Evolutionary conservation across 768 basidiomycete genomes (phyloP).

Genomic region (Gymnopilus junonius): DNA sequence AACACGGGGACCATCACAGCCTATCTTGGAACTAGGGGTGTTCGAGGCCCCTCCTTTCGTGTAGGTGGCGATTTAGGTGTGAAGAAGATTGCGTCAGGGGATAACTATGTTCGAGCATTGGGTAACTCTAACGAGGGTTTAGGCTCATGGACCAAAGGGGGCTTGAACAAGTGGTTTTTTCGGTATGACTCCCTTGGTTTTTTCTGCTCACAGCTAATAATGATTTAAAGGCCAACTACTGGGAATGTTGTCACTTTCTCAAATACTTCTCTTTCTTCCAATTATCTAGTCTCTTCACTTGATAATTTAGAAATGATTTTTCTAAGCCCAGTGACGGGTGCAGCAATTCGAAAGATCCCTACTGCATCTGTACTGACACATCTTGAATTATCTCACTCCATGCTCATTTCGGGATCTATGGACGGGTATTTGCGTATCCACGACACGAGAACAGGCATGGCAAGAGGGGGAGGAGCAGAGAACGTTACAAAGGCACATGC

Average conservation of each 20-base stretch:
- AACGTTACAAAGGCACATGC: constrained; percentile 76
- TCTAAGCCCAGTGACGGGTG: constrained; percentile 77
- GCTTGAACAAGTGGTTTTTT: constrained; percentile 82
- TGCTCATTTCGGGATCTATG: constrained; percentile 67
- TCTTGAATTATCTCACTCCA: constrained; percentile 66
- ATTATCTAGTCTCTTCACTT: constrained; percentile 63
- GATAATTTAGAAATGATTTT: constrained; percentile 64
- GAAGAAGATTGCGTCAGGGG: constrained; percentile 76
- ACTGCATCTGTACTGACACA: constrained; percentile 66
- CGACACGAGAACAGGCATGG: constrained; percentile 66
- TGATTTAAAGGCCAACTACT: constrained; percentile 28
- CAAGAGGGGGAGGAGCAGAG: constrained; percentile 50
- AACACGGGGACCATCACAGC: constrained; percentile 72
- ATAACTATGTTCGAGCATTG: constrained; percentile 75
- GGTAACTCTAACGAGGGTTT: constrained; percentile 64
- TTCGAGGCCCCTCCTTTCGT: constrained; percentile 74
- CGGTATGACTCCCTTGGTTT: constrained; percentile 47
- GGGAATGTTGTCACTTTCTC: constrained; percentile 45
- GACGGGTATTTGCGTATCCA: constrained; percentile 79
- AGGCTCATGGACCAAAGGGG: constrained; percentile 85
- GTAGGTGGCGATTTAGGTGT: constrained; percentile 73
- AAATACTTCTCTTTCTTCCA: constrained; percentile 54
- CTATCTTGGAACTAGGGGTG: constrained; percentile 63
- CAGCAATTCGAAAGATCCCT: constrained; percentile 57
- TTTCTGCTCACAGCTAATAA: not conserved